Evolutionary conservation across 2,329 filamentous ascomycete genomes (phyloP), one percentile per base, ranked within the genome.

Genomic region (Taxawa tesnikishii): DNA sequence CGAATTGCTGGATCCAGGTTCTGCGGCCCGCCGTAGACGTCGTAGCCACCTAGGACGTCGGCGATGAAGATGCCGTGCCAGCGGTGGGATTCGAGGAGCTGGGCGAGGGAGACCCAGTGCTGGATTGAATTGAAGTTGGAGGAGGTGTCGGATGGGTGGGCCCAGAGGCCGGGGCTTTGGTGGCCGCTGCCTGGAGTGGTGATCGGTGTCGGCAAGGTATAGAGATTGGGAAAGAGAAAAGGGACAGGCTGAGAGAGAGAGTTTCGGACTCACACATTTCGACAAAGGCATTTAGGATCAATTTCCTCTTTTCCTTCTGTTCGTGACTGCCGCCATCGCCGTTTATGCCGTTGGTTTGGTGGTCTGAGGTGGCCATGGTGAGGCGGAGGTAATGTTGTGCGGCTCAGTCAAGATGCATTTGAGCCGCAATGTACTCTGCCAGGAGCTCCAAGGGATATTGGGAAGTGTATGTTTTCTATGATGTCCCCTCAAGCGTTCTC

Each of bases 41-140:
- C 76, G 46, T 81, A 80, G 5, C 73, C 26, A 3, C 72, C 73
- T 53, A 80, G 60, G 0, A 78, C 73, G 46, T 79, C 75, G 0
- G 75, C 75, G 32, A 79, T 74, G 50, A 79, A 79, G 21, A 79
- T 73, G 8, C 70, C 73, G 33, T 78, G 72, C 41, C 79, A 76
- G 32, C 75, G 73, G 17, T 68, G 73, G 1, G 62, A 56, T 40
- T 79, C 74, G 1, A 77, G 62, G 1, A 72, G 53, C 38, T 75
- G 62, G 0, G 73, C 74, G 0, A 79, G 53, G 31, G 70, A 60
- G 1, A 68, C 62, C 74, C 75, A 79, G 37, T 76, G 68, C 6
- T 68, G 57, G 25, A 75, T 56, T 15, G 67, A 60, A 38, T 73
- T 73, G 51, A 80, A 81, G 12, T 68, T 54, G 41, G 65, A 63